phyloP scores from a whole-genome alignment of 139 green algal genomes.

The Astrephomene gubernaculifera region DNA sequence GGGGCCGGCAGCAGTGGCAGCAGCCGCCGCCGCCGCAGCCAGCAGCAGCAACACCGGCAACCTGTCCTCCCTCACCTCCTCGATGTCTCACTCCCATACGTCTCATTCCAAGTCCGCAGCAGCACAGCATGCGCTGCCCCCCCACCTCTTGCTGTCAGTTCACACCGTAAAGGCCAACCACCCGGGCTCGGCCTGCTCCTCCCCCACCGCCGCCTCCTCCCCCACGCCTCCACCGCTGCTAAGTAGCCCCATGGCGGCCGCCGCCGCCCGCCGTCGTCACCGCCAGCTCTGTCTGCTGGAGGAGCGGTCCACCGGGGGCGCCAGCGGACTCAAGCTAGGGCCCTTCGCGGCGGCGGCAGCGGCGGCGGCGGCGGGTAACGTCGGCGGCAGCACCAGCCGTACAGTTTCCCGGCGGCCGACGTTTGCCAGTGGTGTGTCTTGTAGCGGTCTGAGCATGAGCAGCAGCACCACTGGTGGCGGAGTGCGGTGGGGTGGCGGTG shows the following conservation, averaged over 20 bases:
- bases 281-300: neutral
- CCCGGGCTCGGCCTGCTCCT: neutral
- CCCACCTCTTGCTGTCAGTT: too few species aligned
- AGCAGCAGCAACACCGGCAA: neutral
- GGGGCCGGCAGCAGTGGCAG: neutral
- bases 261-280: neutral
- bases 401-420: neutral
- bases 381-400: neutral
- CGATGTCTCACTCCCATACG: too few species aligned
- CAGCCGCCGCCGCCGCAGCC: neutral
- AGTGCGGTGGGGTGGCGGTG: neutral
- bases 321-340: neutral
- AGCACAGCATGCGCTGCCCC: neutral
- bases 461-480: neutral
- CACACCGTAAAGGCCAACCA: too few species aligned
- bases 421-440: neutral
- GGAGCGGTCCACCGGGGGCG: neutral
- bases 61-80: neutral
- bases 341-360: neutral
- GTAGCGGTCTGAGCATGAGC: neutral
- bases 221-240: neutral
- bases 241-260: conserved; percentile 4
- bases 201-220: neutral
- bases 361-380: neutral
- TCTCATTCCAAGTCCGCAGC: neutral